Conservation (phyloP, 495 filamentous ascomycete species). For the Usnea hakonensis region DNA sequence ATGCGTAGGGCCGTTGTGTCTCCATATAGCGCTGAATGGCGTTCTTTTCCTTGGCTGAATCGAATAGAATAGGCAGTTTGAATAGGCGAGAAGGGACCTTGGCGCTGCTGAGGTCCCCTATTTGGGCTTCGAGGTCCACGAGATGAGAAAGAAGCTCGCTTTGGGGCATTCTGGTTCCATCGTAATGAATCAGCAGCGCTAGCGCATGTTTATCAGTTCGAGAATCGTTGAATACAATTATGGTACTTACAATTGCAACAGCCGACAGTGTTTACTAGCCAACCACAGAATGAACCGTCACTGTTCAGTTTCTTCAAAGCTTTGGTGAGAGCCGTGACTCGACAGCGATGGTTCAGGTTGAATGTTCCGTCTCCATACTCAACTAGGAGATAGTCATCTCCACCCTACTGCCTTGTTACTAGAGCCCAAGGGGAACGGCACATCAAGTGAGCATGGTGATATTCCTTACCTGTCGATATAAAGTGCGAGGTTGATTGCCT, state of each 20-base stretch:
- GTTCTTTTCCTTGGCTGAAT: constrained; percentile 41
- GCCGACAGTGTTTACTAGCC: constrained; percentile 41
- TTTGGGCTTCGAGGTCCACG: constrained; percentile 24
- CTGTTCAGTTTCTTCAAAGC: constrained; percentile 29
- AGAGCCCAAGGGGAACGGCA: background rate
- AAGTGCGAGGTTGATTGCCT: constrained; percentile 36
- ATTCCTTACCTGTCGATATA: constrained; percentile 39
- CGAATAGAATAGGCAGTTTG: constrained; percentile 48
- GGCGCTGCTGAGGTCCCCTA: constrained; percentile 33
- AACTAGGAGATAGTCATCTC: constrained; percentile 46
- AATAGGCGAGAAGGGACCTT: constrained; percentile 47
- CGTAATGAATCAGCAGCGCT: constrained; percentile 43
- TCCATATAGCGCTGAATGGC: constrained; percentile 49
- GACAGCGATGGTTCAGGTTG: constrained; percentile 44
- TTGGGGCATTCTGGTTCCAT: constrained; percentile 35
- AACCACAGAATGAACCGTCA: constrained; percentile 31
- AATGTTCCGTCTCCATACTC: constrained; percentile 46
- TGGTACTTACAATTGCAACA: constrained; percentile 36
- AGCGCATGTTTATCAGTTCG: background rate
- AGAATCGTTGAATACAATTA: background rate
- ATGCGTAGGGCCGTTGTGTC: constrained; percentile 49
- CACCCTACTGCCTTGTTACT: constrained; percentile 31
- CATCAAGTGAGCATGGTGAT: background rate
- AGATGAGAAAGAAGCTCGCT: constrained; percentile 30
- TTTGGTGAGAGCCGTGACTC: constrained; percentile 42